Conservation (phyloP, 768 basidiomycete species). For the Trametes elegans region DNA sequence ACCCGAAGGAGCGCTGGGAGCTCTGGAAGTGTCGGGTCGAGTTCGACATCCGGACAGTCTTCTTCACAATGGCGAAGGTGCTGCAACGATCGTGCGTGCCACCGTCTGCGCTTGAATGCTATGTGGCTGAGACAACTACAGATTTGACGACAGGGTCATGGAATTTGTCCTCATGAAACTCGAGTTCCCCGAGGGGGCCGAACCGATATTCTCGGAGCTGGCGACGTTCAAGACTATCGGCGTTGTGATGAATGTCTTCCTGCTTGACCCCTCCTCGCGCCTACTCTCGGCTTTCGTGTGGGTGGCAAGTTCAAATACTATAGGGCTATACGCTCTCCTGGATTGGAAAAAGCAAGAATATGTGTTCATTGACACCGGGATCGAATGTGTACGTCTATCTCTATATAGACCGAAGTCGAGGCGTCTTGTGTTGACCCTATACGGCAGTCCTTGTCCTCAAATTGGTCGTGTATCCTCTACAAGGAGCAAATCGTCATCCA, state of each 20-base stretch:
- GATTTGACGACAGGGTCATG: constrained; percentile 57
- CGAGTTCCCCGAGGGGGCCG: constrained; percentile 45
- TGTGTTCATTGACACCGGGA: constrained; percentile 71
- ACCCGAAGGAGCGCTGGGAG: constrained; percentile 60
- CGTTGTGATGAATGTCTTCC: constrained; percentile 75
- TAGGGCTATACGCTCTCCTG: constrained; percentile 60
- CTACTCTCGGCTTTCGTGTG: constrained; percentile 71
- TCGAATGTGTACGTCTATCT: constrained; percentile 59
- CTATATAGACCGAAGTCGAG: not conserved
- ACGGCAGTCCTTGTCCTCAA: constrained; percentile 58
- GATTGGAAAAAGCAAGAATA: constrained; percentile 69
- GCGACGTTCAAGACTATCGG: constrained; percentile 63
- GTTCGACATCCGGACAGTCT: constrained; percentile 68
- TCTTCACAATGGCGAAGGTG: constrained; percentile 73
- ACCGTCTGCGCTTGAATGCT: not conserved
- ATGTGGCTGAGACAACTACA: constrained; percentile 3
- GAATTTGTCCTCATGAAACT: constrained; percentile 71
- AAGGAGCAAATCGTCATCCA: constrained; percentile 71
- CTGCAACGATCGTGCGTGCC: constrained; percentile 29
- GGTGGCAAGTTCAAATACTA: constrained; percentile 51
- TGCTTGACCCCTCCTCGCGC: constrained; percentile 61
- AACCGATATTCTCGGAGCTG: constrained; percentile 56
- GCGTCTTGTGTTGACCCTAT: not conserved
- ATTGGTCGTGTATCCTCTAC: constrained; percentile 75
- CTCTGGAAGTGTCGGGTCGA: constrained; percentile 79